These are phyloP conservation scores for Verbena officinalis DNA, from an alignment of 257 asterid genomes.

Conservation along the genomic window DNA sequence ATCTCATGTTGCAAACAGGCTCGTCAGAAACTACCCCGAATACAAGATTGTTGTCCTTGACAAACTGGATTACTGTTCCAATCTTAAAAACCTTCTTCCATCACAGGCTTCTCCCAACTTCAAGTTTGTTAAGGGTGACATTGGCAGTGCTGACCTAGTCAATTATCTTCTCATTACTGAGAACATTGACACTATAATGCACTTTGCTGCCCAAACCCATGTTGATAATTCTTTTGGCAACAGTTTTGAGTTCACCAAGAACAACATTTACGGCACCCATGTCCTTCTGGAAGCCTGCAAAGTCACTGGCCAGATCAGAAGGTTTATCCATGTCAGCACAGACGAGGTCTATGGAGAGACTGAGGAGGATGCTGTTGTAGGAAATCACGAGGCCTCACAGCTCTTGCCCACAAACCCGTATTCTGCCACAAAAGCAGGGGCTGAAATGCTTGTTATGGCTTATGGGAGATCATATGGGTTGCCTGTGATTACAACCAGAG, in stretches of 20 bases:
- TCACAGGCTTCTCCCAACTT: slow-evolving; percentile 58
- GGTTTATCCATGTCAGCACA: slow-evolving; percentile 76
- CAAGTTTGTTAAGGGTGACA: slow-evolving; percentile 72
- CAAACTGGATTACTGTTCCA: slow-evolving; percentile 77
- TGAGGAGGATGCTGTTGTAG: slow-evolving; percentile 70
- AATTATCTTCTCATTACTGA: slow-evolving; percentile 69
- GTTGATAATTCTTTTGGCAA: slow-evolving; percentile 76
- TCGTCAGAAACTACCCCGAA: slow-evolving; percentile 57
- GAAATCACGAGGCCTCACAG: slow-evolving; percentile 73
- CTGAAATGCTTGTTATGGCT: slow-evolving; percentile 84
- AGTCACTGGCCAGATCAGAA: slow-evolving; percentile 58
- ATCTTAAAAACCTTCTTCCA: slow-evolving; percentile 55
- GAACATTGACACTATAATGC: slow-evolving; percentile 70
- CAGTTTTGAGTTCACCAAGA: slow-evolving; percentile 76
- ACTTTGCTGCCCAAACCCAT: slow-evolving; percentile 77
- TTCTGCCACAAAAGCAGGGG: slow-evolving; percentile 76
- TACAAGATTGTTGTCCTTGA: slow-evolving; percentile 72
- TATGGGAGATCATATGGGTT: slow-evolving; percentile 68
- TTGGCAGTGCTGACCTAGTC: slow-evolving; percentile 67
- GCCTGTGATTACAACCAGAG: slow-evolving; percentile 71
- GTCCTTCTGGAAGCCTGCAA: slow-evolving; percentile 78
- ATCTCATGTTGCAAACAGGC: slow-evolving; percentile 73
- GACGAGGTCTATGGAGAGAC: slow-evolving; percentile 81
- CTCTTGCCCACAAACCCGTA: slow-evolving; percentile 72
- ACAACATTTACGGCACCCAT: slow-evolving; percentile 73